These are phyloP conservation scores for Tolypocladium ophioglossoides DNA, from an alignment of 2,329 filamentous ascomycete species.

Conservation along the genomic window DNA sequence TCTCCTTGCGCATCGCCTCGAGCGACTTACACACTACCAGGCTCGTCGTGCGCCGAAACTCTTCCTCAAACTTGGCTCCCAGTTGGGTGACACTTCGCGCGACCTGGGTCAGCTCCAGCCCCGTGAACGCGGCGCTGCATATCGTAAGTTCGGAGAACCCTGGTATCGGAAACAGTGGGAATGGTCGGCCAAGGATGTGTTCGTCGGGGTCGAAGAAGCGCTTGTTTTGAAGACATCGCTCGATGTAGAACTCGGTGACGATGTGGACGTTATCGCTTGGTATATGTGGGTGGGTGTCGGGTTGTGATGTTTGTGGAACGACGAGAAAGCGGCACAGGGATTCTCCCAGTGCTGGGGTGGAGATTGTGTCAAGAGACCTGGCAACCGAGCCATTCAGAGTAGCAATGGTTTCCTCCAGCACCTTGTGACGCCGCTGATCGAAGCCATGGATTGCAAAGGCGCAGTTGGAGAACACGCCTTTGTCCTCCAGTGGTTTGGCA, in stretches of 20 bases:
- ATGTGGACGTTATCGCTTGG: conserved; percentile 30
- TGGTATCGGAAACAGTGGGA: conserved; percentile 57
- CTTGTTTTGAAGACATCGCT: conserved; percentile 74
- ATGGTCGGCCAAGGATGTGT: conserved; percentile 67
- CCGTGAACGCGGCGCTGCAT: conserved; percentile 72
- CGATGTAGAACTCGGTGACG: conserved; percentile 89
- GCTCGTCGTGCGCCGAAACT: conserved; percentile 59
- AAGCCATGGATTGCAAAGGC: conserved; percentile 54
- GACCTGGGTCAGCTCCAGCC: conserved; percentile 77
- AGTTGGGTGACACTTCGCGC: conserved; percentile 66
- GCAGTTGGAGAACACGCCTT: conserved; percentile 42
- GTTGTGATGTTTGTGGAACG: conserved; percentile 41
- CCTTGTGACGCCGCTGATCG: conserved; percentile 35
- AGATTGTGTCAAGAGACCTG: conserved; percentile 29
- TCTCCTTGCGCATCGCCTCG: conserved; percentile 54
- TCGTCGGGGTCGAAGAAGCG: conserved; percentile 55
- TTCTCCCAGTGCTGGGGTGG: conserved; percentile 15
- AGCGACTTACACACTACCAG: conserved; percentile 63
- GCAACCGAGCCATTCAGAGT: conserved; percentile 37
- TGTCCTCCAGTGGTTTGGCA: conserved; percentile 4
- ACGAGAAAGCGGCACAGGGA: conserved; percentile 36
- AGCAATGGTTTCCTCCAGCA: conserved; percentile 35
- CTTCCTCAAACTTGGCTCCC: conserved; percentile 72
- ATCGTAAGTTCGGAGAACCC: conserved; percentile 63
- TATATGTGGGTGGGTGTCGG: conserved; percentile 30